Evolutionary conservation across 2,329 filamentous ascomycete species (phyloP).

Genomic region (Venturia oleaginea): DNA sequence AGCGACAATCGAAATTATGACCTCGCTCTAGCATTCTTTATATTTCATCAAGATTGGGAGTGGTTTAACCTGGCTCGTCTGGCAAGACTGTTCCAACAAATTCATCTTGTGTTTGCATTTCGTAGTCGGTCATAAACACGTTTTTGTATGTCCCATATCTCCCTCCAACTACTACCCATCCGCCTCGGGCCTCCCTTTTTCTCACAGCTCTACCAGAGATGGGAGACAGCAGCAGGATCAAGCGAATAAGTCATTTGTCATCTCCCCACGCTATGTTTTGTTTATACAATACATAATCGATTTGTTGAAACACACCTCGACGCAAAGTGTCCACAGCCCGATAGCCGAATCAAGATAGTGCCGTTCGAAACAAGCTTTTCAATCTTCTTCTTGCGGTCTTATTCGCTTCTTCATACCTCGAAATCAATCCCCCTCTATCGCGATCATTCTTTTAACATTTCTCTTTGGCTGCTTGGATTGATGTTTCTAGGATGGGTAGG

Average conservation of each 20-base stretch:
- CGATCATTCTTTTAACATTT: neutral
- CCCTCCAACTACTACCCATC: no score
- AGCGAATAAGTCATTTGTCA: neutral
- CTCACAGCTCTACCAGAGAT: neutral
- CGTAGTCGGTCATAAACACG: no score
- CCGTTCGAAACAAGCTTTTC: neutral
- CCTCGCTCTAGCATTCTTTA: no score
- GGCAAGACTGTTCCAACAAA: no score
- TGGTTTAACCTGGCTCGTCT: no score
- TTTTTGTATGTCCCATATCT: no score
- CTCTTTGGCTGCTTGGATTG: neutral
- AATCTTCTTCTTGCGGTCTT: neutral
- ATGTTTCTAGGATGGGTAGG: neutral
- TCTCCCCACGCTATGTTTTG: neutral
- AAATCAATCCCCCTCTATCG: neutral
- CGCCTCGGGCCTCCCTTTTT: no score
- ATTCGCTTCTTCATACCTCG: neutral
- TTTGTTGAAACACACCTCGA: neutral
- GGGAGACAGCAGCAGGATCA: neutral
- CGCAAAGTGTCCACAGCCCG: no score
- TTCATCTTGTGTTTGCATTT: no score
- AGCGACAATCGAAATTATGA: no score
- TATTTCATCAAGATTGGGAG: no score
- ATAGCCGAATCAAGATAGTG: neutral
- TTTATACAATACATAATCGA: neutral